phyloP scores from a whole-genome alignment of 2,329 filamentous ascomycete genomes.

The Neonectria neomacrospora region DNA sequence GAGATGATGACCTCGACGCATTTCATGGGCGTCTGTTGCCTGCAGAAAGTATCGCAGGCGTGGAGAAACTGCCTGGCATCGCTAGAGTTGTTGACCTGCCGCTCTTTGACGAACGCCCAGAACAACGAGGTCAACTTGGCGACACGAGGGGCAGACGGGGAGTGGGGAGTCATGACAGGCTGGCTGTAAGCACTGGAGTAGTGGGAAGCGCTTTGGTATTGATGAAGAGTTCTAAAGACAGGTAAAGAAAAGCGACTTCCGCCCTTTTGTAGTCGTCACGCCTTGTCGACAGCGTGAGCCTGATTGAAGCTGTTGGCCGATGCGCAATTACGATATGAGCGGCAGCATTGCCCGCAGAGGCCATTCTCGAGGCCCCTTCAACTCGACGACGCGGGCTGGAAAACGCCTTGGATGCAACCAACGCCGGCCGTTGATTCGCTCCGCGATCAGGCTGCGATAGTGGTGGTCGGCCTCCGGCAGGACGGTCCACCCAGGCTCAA shows the following conservation, averaged over 20 bases:
- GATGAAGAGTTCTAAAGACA: neutral
- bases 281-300: neutral
- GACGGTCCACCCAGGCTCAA: constrained; percentile 1
- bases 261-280: neutral
- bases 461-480: constrained; percentile 39
- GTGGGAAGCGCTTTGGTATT: neutral
- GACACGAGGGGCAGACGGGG: constrained; percentile 20
- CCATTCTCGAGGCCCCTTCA: neutral
- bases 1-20: constrained; percentile 45
- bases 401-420: constrained; percentile 9
- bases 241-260: neutral
- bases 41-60: constrained; percentile 30
- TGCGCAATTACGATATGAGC: constrained; percentile 10
- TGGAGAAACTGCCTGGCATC: constrained; percentile 46
- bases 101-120: constrained; percentile 31
- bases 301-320: neutral
- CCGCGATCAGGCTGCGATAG: constrained; percentile 18
- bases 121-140: constrained; percentile 34
- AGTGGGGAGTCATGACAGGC: constrained; percentile 23
- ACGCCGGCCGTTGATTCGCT: constrained; percentile 25
- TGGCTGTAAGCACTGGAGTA: neutral
- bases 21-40: constrained; percentile 29
- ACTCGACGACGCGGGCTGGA: constrained; percentile 6
- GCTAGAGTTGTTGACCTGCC: constrained; percentile 23
- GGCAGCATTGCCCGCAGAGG: constrained; percentile 1